These are phyloP conservation scores for Trichocomaceae sp. DNA, from an alignment of 2,329 filamentous ascomycete genomes.

Conservation along the genomic window DNA sequence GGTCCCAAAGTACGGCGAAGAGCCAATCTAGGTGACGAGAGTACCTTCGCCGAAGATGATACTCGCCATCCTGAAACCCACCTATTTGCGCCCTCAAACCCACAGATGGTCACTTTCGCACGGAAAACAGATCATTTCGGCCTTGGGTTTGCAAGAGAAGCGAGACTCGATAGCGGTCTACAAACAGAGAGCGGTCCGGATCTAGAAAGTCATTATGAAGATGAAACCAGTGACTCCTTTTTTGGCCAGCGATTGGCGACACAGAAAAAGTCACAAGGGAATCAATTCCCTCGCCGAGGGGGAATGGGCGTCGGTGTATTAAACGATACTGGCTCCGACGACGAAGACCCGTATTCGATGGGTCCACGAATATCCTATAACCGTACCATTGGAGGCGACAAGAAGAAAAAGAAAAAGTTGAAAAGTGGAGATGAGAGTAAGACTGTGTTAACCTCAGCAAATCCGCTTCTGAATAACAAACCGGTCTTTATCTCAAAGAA, in stretches of 20 bases:
- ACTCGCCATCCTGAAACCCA: slow-evolving; percentile 49
- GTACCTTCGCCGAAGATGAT: slow-evolving; percentile 31
- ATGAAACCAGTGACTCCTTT: slow-evolving; percentile 30
- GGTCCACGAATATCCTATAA: slow-evolving; percentile 88
- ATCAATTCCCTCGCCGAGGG: slow-evolving; percentile 52
- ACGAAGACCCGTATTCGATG: slow-evolving; percentile 89
- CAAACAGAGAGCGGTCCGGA: slow-evolving; percentile 22
- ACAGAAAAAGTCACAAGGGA: slow-evolving; percentile 37
- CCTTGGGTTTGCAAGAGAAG: slow-evolving; percentile 40
- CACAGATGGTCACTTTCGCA: slow-evolving; percentile 51
- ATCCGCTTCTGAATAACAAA: slow-evolving; percentile 58
- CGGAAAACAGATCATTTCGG: slow-evolving; percentile 43
- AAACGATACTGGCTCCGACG: slow-evolving; percentile 90
- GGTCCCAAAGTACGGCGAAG: slow-evolving; percentile 75
- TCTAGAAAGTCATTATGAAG: slow-evolving; percentile 18
- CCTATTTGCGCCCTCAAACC: slow-evolving; percentile 80
- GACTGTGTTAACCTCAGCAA: slow-evolving; percentile 47
- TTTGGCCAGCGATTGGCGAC: slow-evolving; percentile 29
- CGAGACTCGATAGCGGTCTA: slow-evolving; percentile 23
- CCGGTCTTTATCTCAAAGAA: slow-evolving; percentile 73
- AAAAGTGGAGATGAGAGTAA: slow-evolving; percentile 32
- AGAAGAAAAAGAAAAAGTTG: slow-evolving; percentile 63
- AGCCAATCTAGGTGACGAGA: slow-evolving; percentile 59
- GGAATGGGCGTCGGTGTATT: slow-evolving; percentile 83
- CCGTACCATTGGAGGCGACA: slow-evolving; percentile 70